Conservation (phyloP, 805 yeast genomes). For the Isabelozyma pseudorhagii region DNA sequence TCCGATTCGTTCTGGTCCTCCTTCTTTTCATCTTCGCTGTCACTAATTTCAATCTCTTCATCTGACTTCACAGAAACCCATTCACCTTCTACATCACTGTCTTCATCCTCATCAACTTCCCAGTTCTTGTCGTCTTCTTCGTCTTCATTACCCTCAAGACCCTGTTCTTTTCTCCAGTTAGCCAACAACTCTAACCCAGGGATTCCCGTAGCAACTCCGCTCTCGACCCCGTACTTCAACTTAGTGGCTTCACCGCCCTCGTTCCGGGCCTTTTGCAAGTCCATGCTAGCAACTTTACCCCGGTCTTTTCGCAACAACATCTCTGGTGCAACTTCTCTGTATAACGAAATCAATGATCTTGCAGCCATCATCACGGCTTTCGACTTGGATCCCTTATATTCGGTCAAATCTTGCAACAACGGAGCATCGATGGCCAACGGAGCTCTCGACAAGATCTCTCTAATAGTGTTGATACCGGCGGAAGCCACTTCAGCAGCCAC, state of each 20-base stretch:
- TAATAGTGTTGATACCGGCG: conserved; percentile 92
- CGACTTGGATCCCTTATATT: conserved; percentile 88
- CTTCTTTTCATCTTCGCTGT: conserved; percentile 48
- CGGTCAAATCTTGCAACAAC: conserved; percentile 82
- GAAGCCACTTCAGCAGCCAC: conserved; percentile 97
- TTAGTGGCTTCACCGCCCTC: conserved; percentile 44
- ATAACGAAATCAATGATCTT: conserved; percentile 75
- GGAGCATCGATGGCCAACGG: conserved; percentile 91
- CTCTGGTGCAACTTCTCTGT: conserved; percentile 95
- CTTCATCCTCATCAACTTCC: conserved; percentile 57
- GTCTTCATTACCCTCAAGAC: conserved; percentile 51
- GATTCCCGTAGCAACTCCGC: conserved; percentile 61
- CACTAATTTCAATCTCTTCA: conserved; percentile 60
- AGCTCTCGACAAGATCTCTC: conserved; percentile 90
- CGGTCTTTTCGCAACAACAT: conserved; percentile 88
- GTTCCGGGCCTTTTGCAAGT: conserved; percentile 40
- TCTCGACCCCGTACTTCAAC: conserved; percentile 70
- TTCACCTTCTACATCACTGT: conserved; percentile 74
- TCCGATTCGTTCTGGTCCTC: conserved; percentile 18
- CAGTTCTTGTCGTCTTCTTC: conserved; percentile 43
- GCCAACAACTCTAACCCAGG: conserved; percentile 90
- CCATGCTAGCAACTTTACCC: conserved; percentile 90
- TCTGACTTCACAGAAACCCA: conserved; percentile 89
- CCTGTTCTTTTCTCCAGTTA: conserved; percentile 73
- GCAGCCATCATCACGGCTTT: conserved; percentile 96